Percentiles rank a stretch among this genome's conserved stretches.
phyloP scores from a whole-genome alignment of 1,139 yeast species.

The Lizanozyma gosingica region DNA sequence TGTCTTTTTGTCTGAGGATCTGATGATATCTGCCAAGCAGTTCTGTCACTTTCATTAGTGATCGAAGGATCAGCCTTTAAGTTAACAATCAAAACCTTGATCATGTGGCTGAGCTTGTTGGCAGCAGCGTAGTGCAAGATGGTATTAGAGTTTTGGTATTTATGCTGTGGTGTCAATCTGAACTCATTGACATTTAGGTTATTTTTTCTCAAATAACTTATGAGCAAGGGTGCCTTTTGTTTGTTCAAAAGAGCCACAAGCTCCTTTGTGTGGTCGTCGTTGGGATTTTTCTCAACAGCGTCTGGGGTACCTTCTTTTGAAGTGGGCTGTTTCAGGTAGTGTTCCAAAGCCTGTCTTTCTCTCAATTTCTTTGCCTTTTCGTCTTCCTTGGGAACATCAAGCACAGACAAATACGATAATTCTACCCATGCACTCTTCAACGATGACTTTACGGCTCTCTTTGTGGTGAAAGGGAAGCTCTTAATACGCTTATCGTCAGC shows the following conservation, averaged over 20 bases:
- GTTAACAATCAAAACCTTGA: constrained; percentile 52
- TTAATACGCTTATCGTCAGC: constrained; percentile 50
- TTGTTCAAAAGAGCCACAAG: constrained; percentile 52
- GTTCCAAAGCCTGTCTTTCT: constrained; percentile 1
- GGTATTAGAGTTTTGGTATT: constrained; percentile 57
- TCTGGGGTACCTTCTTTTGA: background rate
- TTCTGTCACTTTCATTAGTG: constrained; percentile 44
- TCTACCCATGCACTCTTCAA: constrained; percentile 80
- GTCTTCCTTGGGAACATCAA: constrained; percentile 47
- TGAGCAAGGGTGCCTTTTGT: constrained; percentile 70
- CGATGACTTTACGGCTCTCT: constrained; percentile 78
- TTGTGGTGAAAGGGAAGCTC: constrained; percentile 80
- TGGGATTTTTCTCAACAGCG: background rate
- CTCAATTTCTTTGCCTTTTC: constrained; percentile 16
- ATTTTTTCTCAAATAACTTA: constrained; percentile 53
- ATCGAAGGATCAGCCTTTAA: constrained; percentile 66
- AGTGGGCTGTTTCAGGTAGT: no score
- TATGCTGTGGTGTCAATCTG: constrained; percentile 42
- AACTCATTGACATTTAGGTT: constrained; percentile 42
- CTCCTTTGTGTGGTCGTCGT: constrained; percentile 48
- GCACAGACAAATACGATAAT: constrained; percentile 49
- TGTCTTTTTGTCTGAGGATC: constrained; percentile 41
- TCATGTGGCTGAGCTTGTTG: constrained; percentile 59
- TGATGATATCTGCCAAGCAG: constrained; percentile 51
- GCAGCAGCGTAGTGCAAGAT: constrained; percentile 72